Percentiles rank a stretch among this genome's conserved stretches.
These are phyloP conservation scores for Dujonia santamariae DNA, from an alignment of 1,139 yeast genomes.

Conservation along the genomic window DNA sequence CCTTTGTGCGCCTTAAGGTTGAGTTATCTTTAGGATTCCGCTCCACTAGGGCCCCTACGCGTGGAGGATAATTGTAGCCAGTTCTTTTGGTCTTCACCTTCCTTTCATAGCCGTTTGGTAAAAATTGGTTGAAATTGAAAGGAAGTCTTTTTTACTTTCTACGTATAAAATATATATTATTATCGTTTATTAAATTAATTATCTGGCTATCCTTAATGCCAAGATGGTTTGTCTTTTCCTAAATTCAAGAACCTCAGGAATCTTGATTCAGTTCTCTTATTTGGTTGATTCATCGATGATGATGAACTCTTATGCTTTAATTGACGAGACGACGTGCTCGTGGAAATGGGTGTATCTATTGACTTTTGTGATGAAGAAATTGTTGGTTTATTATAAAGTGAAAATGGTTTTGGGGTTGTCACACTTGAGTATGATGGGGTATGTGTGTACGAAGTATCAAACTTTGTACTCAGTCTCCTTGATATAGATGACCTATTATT, in stretches of 20 bases:
- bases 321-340: background rate
- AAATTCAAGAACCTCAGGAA: slow-evolving; percentile 9
- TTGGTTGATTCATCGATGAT: slow-evolving; percentile 4
- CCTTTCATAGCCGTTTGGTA: too few species aligned
- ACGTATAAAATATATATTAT: background rate
- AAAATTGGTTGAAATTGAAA: too few species aligned
- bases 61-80: too few species aligned
- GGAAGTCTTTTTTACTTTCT: too few species aligned
- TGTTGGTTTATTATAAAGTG: slow-evolving; percentile 42
- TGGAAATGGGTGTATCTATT: slow-evolving; percentile 3
- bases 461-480: background rate
- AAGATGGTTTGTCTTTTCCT: slow-evolving; percentile 3
- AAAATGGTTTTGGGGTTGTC: slow-evolving; percentile 22
- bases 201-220: background rate
- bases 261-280: slow-evolving; percentile 7
- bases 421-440: background rate
- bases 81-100: too few species aligned
- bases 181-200: background rate
- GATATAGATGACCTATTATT: background rate
- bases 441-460: slow-evolving; percentile 1
- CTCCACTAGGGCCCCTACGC: too few species aligned
- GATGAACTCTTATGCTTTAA: slow-evolving; percentile 5
- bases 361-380: slow-evolving; percentile 41
- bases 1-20: too few species aligned
- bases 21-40: too few species aligned